Base-by-base conservation (phyloP, 768 basidiomycete genomes). In the Melanogaster broomeanus region DNA sequence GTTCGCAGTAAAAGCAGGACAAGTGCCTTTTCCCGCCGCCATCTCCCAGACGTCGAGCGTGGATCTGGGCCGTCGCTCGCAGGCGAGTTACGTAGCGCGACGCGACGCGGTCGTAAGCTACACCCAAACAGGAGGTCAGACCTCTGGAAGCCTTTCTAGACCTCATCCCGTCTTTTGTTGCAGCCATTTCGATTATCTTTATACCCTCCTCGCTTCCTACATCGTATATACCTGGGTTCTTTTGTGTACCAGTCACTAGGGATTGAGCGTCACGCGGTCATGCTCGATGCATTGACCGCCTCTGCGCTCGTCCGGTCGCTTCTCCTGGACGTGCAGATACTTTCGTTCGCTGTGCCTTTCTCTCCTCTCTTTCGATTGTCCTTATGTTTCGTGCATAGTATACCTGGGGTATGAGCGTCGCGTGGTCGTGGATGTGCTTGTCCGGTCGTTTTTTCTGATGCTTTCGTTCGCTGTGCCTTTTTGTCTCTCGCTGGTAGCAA, bases 61-160 rank as follows among this genome's bases (percentile, higher is more conserved):
- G 41, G 35, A 34, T 13, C 21, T 15, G 21, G 27, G 13, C 37
- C 46, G 3, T 41, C 55, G 3, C 40, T 59, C 18, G 5, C 35
- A 12, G 58, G 55, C 49, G 51, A 22, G 27, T 9, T 51, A 4
- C 1, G 37, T 12, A 46, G 40, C 9, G 53, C 52, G 48, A 35
- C 42, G 33, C 61, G 55, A 19, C 64, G 47, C 31, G 53, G 49
- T 19, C 60, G 58, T 22, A n/a, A 6, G 1, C 39, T 47, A 33
- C 15, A 49, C 39, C 22, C 27, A 1, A 35, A 47, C 24, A 53
- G 15, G 22, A 56, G 49, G 40, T 45, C 27, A 3, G 51, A 59
- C 42, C 1, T 63, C 51, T 58, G 57, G 61, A 52, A 53, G 0
- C 53, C 53, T 2, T 13, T 65, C 10, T 60, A 37, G 57, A 15